Percentiles rank a stretch among this genome's conserved stretches.
Evolutionary conservation across 225 moss, liverwort and hornwort species (phyloP).

Genomic region (Marchantia paleacea): DNA sequence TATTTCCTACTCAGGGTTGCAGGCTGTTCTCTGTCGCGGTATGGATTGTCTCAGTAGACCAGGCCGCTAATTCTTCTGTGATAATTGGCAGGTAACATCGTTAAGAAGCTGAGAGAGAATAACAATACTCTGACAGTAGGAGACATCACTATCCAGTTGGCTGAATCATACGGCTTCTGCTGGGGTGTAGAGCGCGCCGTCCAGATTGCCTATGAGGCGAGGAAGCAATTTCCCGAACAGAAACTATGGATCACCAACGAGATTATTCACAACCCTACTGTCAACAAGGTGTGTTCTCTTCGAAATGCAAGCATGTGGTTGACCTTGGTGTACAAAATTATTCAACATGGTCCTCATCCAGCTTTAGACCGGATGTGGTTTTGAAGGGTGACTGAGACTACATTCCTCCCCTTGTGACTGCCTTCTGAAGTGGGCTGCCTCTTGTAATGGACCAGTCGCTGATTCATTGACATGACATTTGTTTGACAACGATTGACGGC

Average conservation of each 20-base stretch:
- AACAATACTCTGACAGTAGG: slow-evolving; percentile 66
- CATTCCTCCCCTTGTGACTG: too few relatives aligned
- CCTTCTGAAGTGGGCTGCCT: too few relatives aligned
- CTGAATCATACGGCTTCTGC: slow-evolving; percentile 88
- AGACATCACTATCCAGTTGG: slow-evolving; percentile 78
- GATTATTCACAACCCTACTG: slow-evolving; percentile 96
- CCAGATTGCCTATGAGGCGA: slow-evolving; percentile 93
- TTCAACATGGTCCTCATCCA: too few relatives aligned
- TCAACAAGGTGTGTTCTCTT: slow-evolving; percentile 55
- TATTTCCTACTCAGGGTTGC: not conserved
- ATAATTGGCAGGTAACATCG: slow-evolving; percentile 55
- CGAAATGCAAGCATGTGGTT: not conserved
- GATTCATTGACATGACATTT: too few relatives aligned
- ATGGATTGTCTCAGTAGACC: not conserved
- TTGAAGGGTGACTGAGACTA: too few relatives aligned
- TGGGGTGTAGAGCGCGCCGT: slow-evolving; percentile 99
- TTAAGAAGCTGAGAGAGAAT: slow-evolving; percentile 80
- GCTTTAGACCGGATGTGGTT: too few relatives aligned
- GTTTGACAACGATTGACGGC: too few relatives aligned
- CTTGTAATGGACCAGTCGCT: too few relatives aligned
- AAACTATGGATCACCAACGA: slow-evolving; percentile 95
- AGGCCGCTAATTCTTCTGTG: not conserved
- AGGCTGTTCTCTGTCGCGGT: not conserved
- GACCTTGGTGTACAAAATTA: too few relatives aligned
- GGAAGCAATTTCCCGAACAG: slow-evolving; percentile 80